phyloP scores from a whole-genome alignment of 164 flowering plant species.

The Macadamia integrifolia region DNA sequence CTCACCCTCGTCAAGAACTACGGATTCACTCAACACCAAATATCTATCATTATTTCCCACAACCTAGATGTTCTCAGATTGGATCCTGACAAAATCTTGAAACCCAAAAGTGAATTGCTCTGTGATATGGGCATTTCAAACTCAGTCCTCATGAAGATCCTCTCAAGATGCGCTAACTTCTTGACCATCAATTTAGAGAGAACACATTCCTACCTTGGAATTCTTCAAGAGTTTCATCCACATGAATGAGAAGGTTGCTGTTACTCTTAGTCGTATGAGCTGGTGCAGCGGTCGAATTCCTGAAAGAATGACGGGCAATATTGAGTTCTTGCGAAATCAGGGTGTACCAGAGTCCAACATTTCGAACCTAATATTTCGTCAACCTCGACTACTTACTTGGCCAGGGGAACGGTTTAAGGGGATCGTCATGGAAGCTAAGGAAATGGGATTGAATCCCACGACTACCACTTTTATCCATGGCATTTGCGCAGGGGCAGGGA shows the following conservation, averaged over 20 bases:
- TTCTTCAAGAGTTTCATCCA: background rate
- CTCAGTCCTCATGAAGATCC: background rate
- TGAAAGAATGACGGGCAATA: background rate
- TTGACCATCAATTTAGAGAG: background rate
- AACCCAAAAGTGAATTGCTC: constrained; percentile 1
- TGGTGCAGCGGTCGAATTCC: background rate
- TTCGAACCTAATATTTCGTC: background rate
- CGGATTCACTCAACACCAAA: no score
- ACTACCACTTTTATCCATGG: no score
- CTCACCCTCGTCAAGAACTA: no score
- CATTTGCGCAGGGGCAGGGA: no score
- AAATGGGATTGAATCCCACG: background rate
- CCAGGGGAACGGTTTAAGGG: background rate
- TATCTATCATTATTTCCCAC: no score
- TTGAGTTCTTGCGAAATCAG: background rate
- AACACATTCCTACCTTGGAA: background rate
- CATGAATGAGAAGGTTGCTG: background rate
- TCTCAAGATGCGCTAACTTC: background rate
- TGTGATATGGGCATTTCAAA: background rate
- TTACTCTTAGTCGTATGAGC: background rate
- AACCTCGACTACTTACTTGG: background rate
- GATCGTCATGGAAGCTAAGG: constrained; percentile 1
- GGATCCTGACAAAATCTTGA: no score
- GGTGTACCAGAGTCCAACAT: background rate
- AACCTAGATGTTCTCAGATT: no score